Evolutionary conservation across 495 filamentous ascomycete genomes (phyloP).

Genomic region (Darksidea phi): DNA sequence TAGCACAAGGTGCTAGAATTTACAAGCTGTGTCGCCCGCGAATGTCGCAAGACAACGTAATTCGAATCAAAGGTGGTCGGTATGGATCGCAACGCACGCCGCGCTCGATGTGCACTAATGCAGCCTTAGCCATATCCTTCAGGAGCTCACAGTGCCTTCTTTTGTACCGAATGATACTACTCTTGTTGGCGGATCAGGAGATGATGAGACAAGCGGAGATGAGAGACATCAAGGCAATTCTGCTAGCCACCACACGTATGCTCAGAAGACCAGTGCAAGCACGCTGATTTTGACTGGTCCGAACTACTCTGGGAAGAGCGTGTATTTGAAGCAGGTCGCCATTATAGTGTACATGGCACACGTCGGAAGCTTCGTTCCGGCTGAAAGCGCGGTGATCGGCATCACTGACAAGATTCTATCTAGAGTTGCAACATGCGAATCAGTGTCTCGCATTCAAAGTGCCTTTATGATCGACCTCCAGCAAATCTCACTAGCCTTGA

Average conservation of each 20-base stretch:
- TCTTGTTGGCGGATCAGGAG: constrained; percentile 62
- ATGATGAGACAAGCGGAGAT: constrained; percentile 12
- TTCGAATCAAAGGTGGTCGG: constrained; percentile 79
- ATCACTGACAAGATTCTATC: constrained; percentile 92
- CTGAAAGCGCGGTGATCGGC: constrained; percentile 73
- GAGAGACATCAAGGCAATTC: background rate
- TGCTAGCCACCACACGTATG: background rate
- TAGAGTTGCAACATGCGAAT: constrained; percentile 82
- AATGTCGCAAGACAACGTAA: constrained; percentile 69
- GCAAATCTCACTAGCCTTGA: constrained; percentile 76
- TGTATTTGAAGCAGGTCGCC: constrained; percentile 96
- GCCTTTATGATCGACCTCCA: constrained; percentile 93
- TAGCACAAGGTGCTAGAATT: constrained; percentile 73
- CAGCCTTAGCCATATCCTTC: constrained; percentile 69
- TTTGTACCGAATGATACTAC: constrained; percentile 82
- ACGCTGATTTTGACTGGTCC: constrained; percentile 88
- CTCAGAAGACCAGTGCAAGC: constrained; percentile 51
- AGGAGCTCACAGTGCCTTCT: constrained; percentile 81
- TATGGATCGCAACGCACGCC: constrained; percentile 36
- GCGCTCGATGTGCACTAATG: constrained; percentile 18
- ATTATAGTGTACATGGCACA: constrained; percentile 92
- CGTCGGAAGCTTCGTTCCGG: constrained; percentile 88
- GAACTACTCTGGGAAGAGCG: constrained; percentile 94
- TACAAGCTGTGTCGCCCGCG: constrained; percentile 70
- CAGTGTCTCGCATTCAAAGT: constrained; percentile 79